Conservation (phyloP, 2,329 filamentous ascomycete species). For the Exserohilum turcica region DNA sequence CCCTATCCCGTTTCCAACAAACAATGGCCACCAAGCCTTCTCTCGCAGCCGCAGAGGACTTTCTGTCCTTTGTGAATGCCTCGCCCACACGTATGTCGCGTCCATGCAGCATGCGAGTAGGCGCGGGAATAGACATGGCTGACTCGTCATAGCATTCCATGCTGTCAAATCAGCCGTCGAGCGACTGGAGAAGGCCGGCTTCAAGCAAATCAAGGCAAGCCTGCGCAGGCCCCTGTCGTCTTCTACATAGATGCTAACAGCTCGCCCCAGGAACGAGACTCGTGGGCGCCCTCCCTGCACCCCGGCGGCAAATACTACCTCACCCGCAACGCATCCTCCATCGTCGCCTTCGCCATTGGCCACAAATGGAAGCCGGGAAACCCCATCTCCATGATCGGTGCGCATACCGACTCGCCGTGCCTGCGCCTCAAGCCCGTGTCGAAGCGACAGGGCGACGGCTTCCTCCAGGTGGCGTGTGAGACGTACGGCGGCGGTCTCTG, state of each 20-base stretch:
- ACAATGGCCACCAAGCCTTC: slow-evolving; percentile 49
- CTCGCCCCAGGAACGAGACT: slow-evolving; percentile 73
- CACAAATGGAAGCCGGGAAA: slow-evolving; percentile 90
- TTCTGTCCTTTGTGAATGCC: slow-evolving; percentile 90
- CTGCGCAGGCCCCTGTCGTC: background rate
- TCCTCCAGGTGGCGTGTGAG: slow-evolving; percentile 93
- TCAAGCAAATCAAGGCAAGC: slow-evolving; percentile 71
- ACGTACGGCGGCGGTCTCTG: slow-evolving; percentile 96
- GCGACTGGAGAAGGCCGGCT: slow-evolving; percentile 81
- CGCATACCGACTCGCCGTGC: slow-evolving; percentile 93
- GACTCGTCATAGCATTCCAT: slow-evolving; percentile 74
- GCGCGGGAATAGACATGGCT: background rate
- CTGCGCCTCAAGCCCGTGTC: slow-evolving; percentile 93
- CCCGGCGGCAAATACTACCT: slow-evolving; percentile 96
- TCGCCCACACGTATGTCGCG: slow-evolving; percentile 81
- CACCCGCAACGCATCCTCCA: slow-evolving; percentile 89
- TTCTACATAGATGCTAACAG: slow-evolving; percentile 1
- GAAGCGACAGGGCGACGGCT: slow-evolving; percentile 84
- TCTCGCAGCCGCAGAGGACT: slow-evolving; percentile 70
- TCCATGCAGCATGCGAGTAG: background rate
- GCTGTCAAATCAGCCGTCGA: slow-evolving; percentile 79
- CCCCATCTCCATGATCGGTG: slow-evolving; percentile 88
- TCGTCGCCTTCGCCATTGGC: slow-evolving; percentile 91
- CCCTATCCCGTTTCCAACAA: slow-evolving; percentile 23
- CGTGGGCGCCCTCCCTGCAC: slow-evolving; percentile 78